Evolutionary conservation across 257 asterid species (phyloP).

Genomic region (Penstemon davidsonii): DNA sequence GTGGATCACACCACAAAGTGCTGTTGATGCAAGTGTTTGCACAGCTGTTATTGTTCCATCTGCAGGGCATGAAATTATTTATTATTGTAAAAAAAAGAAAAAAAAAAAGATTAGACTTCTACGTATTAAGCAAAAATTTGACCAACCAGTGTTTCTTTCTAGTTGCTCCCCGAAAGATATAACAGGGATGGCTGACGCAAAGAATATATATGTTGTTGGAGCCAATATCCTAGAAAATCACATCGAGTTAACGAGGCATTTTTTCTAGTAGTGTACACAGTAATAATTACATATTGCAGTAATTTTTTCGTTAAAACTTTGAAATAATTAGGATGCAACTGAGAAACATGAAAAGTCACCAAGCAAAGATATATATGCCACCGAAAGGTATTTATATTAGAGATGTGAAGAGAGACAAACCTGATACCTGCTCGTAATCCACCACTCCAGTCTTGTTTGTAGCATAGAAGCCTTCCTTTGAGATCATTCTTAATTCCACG

Average conservation of each 20-base stretch:
- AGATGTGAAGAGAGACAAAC: constrained; percentile 33
- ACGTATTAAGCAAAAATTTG: background rate
- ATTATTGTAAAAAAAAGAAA: background rate
- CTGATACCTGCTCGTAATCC: constrained; percentile 88
- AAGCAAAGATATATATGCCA: background rate
- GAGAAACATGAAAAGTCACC: background rate
- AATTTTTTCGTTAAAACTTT: constrained; percentile 10
- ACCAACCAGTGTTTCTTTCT: constrained; percentile 75
- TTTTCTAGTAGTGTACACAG: constrained; percentile 9
- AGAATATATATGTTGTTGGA: constrained; percentile 95
- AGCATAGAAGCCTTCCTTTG: constrained; percentile 76
- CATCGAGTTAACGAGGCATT: constrained; percentile 14
- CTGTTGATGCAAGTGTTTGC: constrained; percentile 94
- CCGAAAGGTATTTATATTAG: too few species aligned
- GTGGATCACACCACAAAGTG: constrained; percentile 90
- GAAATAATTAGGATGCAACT: too few species aligned
- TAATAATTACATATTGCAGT: background rate
- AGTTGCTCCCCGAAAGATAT: constrained; percentile 96
- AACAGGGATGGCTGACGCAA: constrained; percentile 97
- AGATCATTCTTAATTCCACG: constrained; percentile 93
- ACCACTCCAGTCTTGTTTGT: constrained; percentile 88
- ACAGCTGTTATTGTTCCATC: constrained; percentile 95
- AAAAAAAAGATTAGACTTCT: background rate
- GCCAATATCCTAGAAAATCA: constrained; percentile 72
- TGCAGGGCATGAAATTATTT: constrained; percentile 27